Percentiles rank a stretch among this genome's conserved stretches.
These are phyloP conservation scores for Aspergillus mulundensis DNA, from an alignment of 495 filamentous ascomycete genomes.

Conservation along the genomic window DNA sequence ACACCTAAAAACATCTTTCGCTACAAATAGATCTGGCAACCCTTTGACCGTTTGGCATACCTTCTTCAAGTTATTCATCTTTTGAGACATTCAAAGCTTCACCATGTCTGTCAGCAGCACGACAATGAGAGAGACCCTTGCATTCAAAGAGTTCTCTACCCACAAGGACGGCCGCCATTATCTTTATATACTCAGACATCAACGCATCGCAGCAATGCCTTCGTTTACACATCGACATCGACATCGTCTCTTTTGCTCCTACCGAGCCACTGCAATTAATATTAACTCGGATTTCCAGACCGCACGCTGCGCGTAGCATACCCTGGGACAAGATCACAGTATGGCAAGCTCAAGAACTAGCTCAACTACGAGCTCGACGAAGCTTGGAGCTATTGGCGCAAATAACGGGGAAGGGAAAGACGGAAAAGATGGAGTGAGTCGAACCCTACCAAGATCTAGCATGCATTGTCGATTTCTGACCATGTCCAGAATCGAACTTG, in stretches of 20 bases:
- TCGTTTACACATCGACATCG: not conserved
- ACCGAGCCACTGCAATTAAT: not conserved
- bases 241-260: not conserved
- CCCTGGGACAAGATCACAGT: not conserved
- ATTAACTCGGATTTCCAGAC: not conserved
- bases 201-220: not conserved
- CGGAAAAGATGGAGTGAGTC: not conserved
- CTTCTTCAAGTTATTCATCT: not conserved
- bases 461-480: not conserved
- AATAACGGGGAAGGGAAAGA: not conserved
- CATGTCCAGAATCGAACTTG: not conserved
- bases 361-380: not conserved
- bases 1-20: no score
- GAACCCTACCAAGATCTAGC: not conserved
- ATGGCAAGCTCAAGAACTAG: not conserved
- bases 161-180: not conserved
- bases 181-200: not conserved
- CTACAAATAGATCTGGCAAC: no score
- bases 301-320: not conserved
- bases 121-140: not conserved
- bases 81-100: not conserved
- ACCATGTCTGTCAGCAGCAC: not conserved
- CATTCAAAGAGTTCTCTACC: not conserved
- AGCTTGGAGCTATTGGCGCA: not conserved
- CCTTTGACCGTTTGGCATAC: no score